A percentile compares a stretch with the other conserved stretches of the same genome.
These are phyloP conservation scores for Angomonas deanei DNA, from an alignment of 208 protist genomes.

Conservation along the genomic window DNA sequence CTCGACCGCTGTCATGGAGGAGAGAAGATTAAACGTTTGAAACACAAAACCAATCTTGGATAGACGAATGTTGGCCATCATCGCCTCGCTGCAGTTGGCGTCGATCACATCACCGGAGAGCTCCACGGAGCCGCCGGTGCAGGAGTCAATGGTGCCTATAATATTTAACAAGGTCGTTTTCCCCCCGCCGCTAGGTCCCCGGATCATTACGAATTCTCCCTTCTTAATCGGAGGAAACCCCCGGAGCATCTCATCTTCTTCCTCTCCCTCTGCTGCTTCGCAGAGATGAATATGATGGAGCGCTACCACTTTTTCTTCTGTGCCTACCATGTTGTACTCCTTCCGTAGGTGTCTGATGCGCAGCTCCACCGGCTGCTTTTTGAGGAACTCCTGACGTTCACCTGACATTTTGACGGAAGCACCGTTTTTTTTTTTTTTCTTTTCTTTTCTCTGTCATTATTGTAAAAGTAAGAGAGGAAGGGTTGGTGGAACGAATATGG, in stretches of 20 bases:
- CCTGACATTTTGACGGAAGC: background rate
- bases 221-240: slow-evolving; percentile 72
- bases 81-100: slow-evolving; percentile 55
- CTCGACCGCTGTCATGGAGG: slow-evolving; percentile 95
- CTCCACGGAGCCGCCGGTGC: slow-evolving; percentile 77
- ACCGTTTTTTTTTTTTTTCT: background rate
- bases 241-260: background rate
- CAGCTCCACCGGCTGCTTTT: slow-evolving; percentile 44
- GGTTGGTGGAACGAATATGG: background rate
- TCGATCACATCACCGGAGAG: slow-evolving; percentile 77
- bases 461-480: background rate
- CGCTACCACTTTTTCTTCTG: slow-evolving; percentile 45
- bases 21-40: slow-evolving; percentile 97
- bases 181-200: slow-evolving; percentile 94
- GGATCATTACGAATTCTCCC: slow-evolving; percentile 96
- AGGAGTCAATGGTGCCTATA: slow-evolving; percentile 90
- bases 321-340: slow-evolving; percentile 53
- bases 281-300: slow-evolving; percentile 59
- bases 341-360: slow-evolving; percentile 60
- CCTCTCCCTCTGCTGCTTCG: slow-evolving; percentile 15
- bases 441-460: background rate
- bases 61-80: slow-evolving; percentile 89
- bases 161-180: slow-evolving; percentile 96
- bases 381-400: slow-evolving; percentile 17
- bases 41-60: slow-evolving; percentile 95